Evolutionary conservation across 345 rosid genomes (phyloP).

Genomic region (Syzygium jambos): DNA sequence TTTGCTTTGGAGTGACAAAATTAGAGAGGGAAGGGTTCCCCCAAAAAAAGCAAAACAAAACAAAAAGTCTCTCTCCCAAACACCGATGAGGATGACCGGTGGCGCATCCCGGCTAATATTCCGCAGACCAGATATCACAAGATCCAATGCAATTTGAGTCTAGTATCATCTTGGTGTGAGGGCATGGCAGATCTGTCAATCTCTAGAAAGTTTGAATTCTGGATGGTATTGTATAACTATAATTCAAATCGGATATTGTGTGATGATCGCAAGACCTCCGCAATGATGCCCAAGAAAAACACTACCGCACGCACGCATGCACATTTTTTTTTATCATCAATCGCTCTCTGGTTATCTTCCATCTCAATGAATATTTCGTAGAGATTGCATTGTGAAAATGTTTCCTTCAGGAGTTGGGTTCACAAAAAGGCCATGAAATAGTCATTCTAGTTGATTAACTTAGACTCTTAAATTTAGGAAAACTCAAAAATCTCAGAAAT

Average conservation of each 20-base stretch:
- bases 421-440: background rate
- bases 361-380: too few relatives aligned
- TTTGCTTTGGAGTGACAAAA: background rate
- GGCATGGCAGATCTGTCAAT: fast-evolving
- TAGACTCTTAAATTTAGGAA: background rate
- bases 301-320: background rate
- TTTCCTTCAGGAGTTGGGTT: background rate
- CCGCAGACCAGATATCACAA: background rate
- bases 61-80: background rate
- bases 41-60: background rate
- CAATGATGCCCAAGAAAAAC: background rate
- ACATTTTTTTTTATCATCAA: background rate
- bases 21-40: background rate
- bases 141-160: background rate
- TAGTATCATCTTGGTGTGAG: background rate
- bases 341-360: background rate
- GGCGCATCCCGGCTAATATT: background rate
- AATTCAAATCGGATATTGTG: background rate
- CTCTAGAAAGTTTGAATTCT: fast-evolving
- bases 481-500: background rate
- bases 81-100: background rate
- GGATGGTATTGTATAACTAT: background rate
- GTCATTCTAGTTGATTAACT: too few relatives aligned
- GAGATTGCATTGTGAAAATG: background rate
- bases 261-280: background rate